phyloP scores from a whole-genome alignment of 495 filamentous ascomycete genomes.

The Mycothermus thermophilus region DNA sequence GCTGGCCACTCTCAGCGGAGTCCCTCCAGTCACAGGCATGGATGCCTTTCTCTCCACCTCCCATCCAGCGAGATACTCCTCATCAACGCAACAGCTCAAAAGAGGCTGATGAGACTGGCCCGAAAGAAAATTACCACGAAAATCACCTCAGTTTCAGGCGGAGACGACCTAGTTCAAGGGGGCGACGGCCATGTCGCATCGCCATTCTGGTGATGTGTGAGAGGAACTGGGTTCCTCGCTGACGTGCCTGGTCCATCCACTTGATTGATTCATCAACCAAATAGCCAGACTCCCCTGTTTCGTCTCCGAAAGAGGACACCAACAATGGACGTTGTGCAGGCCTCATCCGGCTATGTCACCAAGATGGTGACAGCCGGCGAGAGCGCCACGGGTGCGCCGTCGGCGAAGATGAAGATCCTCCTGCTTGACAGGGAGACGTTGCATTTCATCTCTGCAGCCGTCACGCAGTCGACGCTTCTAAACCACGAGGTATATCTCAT shows the following conservation, averaged over 20 bases:
- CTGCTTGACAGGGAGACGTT: slow-evolving; percentile 92
- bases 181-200: neutral
- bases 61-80: too few species aligned
- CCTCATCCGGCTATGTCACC: slow-evolving; percentile 87
- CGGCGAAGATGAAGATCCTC: slow-evolving; percentile 97
- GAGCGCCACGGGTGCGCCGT: slow-evolving; percentile 48
- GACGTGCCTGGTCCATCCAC: too few species aligned
- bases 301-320: too few species aligned
- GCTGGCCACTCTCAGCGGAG: too few species aligned
- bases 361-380: slow-evolving; percentile 93
- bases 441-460: slow-evolving; percentile 81
- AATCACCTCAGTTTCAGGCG: too few species aligned
- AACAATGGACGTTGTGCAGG: slow-evolving; percentile 82
- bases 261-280: neutral
- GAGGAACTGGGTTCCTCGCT: neutral
- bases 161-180: too few species aligned
- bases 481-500: slow-evolving; percentile 97
- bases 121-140: too few species aligned
- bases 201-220: neutral
- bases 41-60: too few species aligned
- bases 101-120: too few species aligned
- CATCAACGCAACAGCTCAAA: too few species aligned
- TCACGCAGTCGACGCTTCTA: slow-evolving; percentile 89
- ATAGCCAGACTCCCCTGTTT: too few species aligned
- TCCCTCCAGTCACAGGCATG: too few species aligned